A percentile compares a stretch with the other conserved stretches of the same genome.
Evolutionary conservation across 441 rosid genomes (phyloP).

Genomic region (Geranium incanum): DNA sequence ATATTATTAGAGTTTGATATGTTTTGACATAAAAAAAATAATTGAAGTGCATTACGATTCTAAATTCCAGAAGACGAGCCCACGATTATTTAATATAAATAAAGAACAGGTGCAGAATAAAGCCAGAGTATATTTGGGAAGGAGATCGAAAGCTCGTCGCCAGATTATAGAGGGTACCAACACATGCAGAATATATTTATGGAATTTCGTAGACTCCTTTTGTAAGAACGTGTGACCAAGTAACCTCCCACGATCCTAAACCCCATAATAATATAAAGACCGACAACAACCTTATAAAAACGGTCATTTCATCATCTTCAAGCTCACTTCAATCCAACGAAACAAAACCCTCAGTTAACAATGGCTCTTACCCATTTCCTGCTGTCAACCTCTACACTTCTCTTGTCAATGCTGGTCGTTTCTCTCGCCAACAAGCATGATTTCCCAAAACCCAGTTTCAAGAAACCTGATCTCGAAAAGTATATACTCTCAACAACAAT

Average conservation of each 20-base stretch:
- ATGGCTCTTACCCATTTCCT: not conserved
- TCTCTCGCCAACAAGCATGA: not conserved
- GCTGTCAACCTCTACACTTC: not conserved
- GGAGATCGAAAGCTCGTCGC: not conserved
- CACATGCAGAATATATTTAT: not conserved
- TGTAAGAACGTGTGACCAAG: not conserved
- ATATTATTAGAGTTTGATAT: too few relatives aligned
- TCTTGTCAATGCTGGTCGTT: not conserved
- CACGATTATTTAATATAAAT: too few relatives aligned
- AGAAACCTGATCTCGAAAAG: not conserved
- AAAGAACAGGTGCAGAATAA: too few relatives aligned
- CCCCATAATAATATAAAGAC: not conserved
- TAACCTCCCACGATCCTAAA: not conserved
- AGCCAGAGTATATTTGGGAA: not conserved
- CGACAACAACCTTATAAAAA: not conserved
- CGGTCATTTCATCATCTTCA: not conserved
- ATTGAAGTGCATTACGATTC: too few relatives aligned
- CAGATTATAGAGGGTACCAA: not conserved
- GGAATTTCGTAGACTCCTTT: not conserved
- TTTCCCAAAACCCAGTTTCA: not conserved
- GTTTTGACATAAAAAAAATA: too few relatives aligned
- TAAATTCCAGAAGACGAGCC: too few relatives aligned
- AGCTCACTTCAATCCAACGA: not conserved
- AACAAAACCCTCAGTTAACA: not conserved
- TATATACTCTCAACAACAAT: not conserved